Conservation (phyloP, 352 stramenopile genomes). For the Pythium brachiatum region DNA sequence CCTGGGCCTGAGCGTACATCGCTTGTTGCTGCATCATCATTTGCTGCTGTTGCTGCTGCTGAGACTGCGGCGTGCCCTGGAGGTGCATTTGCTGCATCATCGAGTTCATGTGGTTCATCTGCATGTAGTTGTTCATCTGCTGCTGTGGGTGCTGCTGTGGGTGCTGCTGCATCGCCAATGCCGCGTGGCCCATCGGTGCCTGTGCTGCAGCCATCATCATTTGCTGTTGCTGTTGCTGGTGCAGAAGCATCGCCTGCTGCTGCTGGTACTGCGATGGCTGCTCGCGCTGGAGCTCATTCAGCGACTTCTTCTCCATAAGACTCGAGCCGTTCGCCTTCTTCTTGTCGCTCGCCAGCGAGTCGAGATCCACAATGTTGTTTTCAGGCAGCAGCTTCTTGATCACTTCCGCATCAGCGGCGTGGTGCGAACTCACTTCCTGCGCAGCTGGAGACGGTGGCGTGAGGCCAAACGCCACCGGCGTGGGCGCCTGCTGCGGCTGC, state of each 20-base stretch:
- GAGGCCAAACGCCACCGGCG: conserved; percentile 17
- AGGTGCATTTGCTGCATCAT: conserved; percentile 45
- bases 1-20: neutral
- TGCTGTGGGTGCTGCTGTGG: conserved; percentile 13
- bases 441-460: conserved; percentile 5
- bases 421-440: neutral
- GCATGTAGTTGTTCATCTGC: conserved; percentile 41
- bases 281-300: conserved; percentile 52
- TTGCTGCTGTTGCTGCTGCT: too few species aligned
- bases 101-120: conserved; percentile 31
- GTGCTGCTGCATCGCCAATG: conserved; percentile 32
- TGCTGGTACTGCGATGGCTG: conserved; percentile 25
- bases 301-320: conserved; percentile 39
- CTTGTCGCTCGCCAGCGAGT: conserved; percentile 51
- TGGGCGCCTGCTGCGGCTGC: neutral
- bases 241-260: conserved; percentile 25
- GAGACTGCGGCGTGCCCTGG: conserved; percentile 28
- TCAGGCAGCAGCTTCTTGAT: conserved; percentile 56
- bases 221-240: conserved; percentile 35
- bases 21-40: neutral
- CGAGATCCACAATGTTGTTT: conserved; percentile 66
- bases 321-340: conserved; percentile 43
- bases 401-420: conserved; percentile 24
- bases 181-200: conserved; percentile 7
- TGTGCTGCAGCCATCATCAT: conserved; percentile 33